Percentiles rank a stretch among this genome's conserved stretches.
Conservation (phyloP, 768 basidiomycete genomes). For the Amanita pallidorosea region DNA sequence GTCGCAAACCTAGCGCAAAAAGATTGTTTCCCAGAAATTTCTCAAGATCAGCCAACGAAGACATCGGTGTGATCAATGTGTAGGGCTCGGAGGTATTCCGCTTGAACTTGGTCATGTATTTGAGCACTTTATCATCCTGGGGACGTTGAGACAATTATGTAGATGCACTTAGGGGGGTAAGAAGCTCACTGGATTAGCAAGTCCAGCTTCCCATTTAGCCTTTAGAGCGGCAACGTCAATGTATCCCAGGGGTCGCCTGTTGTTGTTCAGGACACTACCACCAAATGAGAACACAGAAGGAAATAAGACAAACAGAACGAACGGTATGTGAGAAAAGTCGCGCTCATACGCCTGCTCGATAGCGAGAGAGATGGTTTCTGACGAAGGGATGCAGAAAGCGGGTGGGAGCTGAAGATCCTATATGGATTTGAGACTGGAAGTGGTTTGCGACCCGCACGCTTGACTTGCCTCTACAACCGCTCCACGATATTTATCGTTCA, state of each 20-base stretch:
- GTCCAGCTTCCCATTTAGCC: conserved; percentile 64
- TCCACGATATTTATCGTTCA: conserved; percentile 61
- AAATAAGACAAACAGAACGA: conserved; percentile 6
- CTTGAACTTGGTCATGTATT: conserved; percentile 68
- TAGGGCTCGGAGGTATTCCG: conserved; percentile 57
- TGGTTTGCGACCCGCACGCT: not conserved
- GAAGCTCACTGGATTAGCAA: conserved; percentile 57
- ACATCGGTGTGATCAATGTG: conserved; percentile 70
- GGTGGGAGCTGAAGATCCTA: conserved; percentile 82
- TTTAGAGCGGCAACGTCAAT: conserved; percentile 71
- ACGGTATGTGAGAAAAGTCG: conserved; percentile 94
- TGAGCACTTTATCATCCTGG: conserved; percentile 60
- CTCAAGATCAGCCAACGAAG: conserved; percentile 74
- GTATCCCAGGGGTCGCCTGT: conserved; percentile 74
- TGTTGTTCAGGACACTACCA: conserved; percentile 60
- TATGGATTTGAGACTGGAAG: not conserved
- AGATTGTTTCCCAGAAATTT: conserved; percentile 61
- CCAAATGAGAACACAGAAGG: not conserved
- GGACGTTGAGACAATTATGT: not conserved
- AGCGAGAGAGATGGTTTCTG: conserved; percentile 63
- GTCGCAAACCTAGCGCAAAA: conserved; percentile 56
- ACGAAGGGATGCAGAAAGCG: conserved; percentile 69
- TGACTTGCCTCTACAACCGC: conserved; percentile 75
- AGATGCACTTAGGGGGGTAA: not conserved
- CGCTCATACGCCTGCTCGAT: conserved; percentile 87